Conservation (phyloP, 805 yeast genomes). For the Myxozyma vanderwaltii region DNA sequence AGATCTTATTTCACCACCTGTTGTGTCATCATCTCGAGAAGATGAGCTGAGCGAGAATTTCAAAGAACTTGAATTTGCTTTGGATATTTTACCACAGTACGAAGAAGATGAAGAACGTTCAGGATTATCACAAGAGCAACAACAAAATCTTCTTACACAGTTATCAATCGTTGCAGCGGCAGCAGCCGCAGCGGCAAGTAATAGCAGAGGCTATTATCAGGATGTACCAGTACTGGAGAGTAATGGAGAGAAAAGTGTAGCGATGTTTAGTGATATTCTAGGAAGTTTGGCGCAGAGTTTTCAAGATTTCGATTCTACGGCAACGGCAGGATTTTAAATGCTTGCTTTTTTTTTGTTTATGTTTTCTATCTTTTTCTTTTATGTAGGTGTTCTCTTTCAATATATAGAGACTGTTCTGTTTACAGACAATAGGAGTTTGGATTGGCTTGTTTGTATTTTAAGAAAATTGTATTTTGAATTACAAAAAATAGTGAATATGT, state of each 20-base stretch:
- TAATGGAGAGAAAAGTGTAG: not conserved
- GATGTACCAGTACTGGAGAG: not conserved
- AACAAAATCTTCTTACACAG: not conserved
- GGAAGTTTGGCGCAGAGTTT: slow-evolving; percentile 25
- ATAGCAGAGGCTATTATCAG: not conserved
- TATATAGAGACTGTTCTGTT: too few species aligned
- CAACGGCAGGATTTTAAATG: slow-evolving; percentile 21
- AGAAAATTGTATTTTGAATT: not conserved
- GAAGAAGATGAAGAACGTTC: not conserved
- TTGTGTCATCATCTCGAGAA: not conserved
- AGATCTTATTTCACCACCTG: slow-evolving; percentile 1
- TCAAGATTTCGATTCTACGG: slow-evolving; percentile 29
- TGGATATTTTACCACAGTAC: not conserved
- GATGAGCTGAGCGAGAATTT: not conserved
- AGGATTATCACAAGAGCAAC: not conserved
- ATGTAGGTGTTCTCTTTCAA: too few species aligned
- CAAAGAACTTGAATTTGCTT: not conserved
- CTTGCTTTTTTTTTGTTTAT: not conserved
- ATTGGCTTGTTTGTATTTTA: not conserved
- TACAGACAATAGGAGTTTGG: not conserved
- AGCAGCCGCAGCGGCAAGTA: not conserved
- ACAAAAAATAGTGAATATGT: too few species aligned
- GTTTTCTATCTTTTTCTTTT: not conserved
- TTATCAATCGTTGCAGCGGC: not conserved
- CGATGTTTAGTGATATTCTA: slow-evolving; percentile 17